Evolutionary conservation across 805 yeast species (phyloP).

Genomic region (Spathaspora girioi): DNA sequence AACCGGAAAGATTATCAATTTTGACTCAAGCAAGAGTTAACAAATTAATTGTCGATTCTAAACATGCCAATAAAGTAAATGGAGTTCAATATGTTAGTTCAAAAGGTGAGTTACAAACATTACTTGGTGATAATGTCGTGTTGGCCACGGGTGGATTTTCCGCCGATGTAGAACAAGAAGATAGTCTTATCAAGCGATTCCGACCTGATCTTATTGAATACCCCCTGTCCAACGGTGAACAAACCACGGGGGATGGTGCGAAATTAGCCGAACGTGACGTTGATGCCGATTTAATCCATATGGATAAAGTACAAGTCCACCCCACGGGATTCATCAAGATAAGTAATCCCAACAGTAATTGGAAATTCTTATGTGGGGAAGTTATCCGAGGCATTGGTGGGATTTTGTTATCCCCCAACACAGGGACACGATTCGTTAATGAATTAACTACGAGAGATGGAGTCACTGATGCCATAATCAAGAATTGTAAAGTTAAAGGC

Average conservation of each 20-base stretch:
- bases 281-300: constrained; percentile 50
- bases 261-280: constrained; percentile 38
- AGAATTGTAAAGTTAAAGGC: constrained; percentile 16
- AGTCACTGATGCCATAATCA: constrained; percentile 43
- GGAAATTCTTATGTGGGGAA: constrained; percentile 60
- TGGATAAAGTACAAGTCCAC: constrained; percentile 59
- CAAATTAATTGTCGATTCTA: constrained; percentile 2
- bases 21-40: constrained; percentile 4
- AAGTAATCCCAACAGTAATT: constrained; percentile 32
- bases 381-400: constrained; percentile 60
- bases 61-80: constrained; percentile 18
- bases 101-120: constrained; percentile 8
- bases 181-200: constrained; percentile 33
- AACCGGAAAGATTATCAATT: constrained; percentile 12
- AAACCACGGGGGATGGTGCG: constrained; percentile 60
- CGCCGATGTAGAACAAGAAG: constrained; percentile 28
- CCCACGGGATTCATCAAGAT: constrained; percentile 58
- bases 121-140: constrained; percentile 28
- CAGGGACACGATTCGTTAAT: constrained; percentile 50
- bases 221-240: constrained; percentile 56
- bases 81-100: constrained; percentile 40
- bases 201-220: constrained; percentile 44
- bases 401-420: constrained; percentile 40
- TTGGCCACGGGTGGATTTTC: constrained; percentile 62
- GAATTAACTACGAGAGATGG: constrained; percentile 53